phyloP scores from a whole-genome alignment of 108 stramenopile species.

The Skeletonema marinoi region DNA sequence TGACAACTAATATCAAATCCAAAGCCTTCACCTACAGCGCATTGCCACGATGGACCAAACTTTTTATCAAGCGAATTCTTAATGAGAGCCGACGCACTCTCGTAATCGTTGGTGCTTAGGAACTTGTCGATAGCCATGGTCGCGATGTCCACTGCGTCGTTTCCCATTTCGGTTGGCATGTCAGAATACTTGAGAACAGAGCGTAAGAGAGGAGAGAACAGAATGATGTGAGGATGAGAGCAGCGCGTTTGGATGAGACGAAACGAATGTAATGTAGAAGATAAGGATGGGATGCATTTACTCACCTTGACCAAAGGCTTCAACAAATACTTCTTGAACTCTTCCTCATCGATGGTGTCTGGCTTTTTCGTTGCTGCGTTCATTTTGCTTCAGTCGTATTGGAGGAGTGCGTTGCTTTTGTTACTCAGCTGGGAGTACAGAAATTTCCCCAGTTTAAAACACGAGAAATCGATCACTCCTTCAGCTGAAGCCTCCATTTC shows the following conservation, averaged over 20 bases:
- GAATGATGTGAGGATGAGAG: background rate
- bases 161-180: conserved; percentile 83
- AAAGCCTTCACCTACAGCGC: conserved; percentile 74
- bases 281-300: background rate
- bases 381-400: background rate
- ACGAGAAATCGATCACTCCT: too few species aligned
- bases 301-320: conserved; percentile 57
- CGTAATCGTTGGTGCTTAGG: conserved; percentile 70
- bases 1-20: conserved; percentile 68
- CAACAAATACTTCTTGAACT: conserved; percentile 46
- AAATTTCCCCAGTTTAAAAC: too few species aligned
- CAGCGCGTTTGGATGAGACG: background rate
- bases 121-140: conserved; percentile 87
- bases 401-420: too few species aligned
- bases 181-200: conserved; percentile 62
- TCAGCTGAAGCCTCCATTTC: too few species aligned
- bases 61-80: conserved; percentile 87
- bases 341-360: conserved; percentile 37
- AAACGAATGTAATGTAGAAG: background rate
- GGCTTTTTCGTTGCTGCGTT: background rate
- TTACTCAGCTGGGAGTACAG: too few species aligned
- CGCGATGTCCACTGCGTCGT: conserved; percentile 79
- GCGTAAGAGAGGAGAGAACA: background rate
- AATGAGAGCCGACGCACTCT: conserved; percentile 64
- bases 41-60: conserved; percentile 87